Base-by-base conservation (phyloP, 2,329 filamentous ascomycete genomes). In the Aspergillus novofumigatus region DNA sequence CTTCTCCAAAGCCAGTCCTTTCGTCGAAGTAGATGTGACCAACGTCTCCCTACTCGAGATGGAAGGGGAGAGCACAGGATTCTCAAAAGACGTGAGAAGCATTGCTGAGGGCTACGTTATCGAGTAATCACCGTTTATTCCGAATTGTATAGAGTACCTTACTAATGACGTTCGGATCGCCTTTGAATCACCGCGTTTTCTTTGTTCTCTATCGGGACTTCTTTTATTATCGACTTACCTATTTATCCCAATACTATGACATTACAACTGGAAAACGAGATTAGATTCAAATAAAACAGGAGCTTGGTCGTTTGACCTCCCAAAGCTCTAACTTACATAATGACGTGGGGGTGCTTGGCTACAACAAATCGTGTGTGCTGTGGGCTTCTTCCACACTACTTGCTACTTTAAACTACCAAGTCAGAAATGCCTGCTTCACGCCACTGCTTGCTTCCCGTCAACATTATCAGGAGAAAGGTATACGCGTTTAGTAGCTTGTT, bases 11-110 rank as follows among this genome's bases (percentile, higher is more conserved):
- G 83, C 86, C 45, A 85, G 83, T 57, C 93, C 94, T 28, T 96
- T 91, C 74, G 84, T 97, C 52, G 91, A 97, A 68, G 90, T 99
- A 62, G 92, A 97, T 78, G 93, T 97, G 50, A 69, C 67, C 28
- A 65, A 68, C 51, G 75, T 76, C 23, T 71, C 72, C n/a, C 61
- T 79, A 38, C 59, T 80, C 55, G 77, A 80, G 50, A 74, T 77
- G 69, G 75, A 75, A 52, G 76, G 75, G 28, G 74, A 79, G 59
- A 70, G 69, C 29, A 71, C 77, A 35, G 69, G 69, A 4, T 80
- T 77, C 65, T 75, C 75, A 42, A 79, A 79, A 70, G 74, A 75
- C 29, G 63, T 79, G 52, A 77, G 74, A 62, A 77, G 75, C 49
- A 66, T 75, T 58, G 72, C 75, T 7, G 77, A 80, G 55, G 72